Base-by-base conservation (phyloP, 495 filamentous ascomycete species). In the Penicillium antarcticum region DNA sequence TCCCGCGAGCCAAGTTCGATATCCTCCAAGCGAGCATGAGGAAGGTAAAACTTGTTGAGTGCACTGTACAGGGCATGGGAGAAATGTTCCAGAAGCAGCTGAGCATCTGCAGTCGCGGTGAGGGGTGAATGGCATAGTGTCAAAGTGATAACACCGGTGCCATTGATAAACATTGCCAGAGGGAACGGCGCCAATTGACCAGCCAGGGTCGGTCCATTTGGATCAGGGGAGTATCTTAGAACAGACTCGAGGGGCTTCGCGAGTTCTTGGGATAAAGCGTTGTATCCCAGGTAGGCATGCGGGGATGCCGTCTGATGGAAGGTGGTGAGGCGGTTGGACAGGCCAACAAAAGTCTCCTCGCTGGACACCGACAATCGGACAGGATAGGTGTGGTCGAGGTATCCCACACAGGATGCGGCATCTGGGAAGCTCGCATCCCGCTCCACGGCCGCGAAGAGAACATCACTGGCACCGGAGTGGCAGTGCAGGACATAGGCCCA, bases 401-500 rank as follows among this genome's bases (percentile, higher is more conserved):
- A 40, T 23, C 38, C 38, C 12, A 40, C 38, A 3, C 38, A 40
- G 3, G 38, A 40, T 10, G 18, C 19, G 38, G 38, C 38, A 23
- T 40, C 38, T 23, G 38, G 38, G 38, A 40, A 40, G 38, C 38
- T 40, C 14, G 38, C 38, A 40, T 40, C 38, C 2, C 38, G 38
- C 18, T 40, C 38, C 18, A 40, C 38, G 18, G 38, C 38, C 38
- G 38, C 38, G 19, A 40, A 40, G 17, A 40, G 38, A 23, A 40
- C 38, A 40, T 40, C 38, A 7, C 38, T 40, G 18, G 38, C 6
- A n/a, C 38, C 38, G 9, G 38, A 40, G 13, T 40, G 38, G 38
- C 38, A 40, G 38, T 40, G 38, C 38, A 40, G 21, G 38, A 40
- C 38, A 40, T 40, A 40, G 38, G 38, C 38, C 38, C 38, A 40